Conservation (phyloP, 495 filamentous ascomycete species). For the Astrocystis sublimbata region DNA sequence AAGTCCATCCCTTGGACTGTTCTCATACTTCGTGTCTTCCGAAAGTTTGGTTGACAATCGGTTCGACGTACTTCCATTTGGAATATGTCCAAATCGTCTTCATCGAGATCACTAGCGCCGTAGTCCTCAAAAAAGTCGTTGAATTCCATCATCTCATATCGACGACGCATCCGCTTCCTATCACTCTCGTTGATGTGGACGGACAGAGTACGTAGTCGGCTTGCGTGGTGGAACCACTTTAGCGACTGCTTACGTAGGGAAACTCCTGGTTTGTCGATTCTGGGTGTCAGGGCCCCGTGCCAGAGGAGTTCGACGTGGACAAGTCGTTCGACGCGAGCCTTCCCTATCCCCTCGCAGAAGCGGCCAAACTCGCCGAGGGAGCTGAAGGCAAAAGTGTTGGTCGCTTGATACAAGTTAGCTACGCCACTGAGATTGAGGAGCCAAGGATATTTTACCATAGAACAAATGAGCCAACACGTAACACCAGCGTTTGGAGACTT, state of each 20-base stretch:
- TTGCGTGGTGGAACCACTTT: constrained; percentile 28
- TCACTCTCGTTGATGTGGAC: constrained; percentile 39
- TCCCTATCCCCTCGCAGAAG: constrained; percentile 39
- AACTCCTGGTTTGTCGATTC: neutral
- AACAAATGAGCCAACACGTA: constrained; percentile 41
- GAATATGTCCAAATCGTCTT: constrained; percentile 5
- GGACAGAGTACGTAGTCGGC: constrained; percentile 35
- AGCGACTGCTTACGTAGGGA: constrained; percentile 33
- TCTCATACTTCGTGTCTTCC: constrained; percentile 33
- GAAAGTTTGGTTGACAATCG: constrained; percentile 33
- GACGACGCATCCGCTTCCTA: constrained; percentile 24
- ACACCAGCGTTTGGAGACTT: constrained; percentile 36
- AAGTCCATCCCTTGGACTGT: constrained; percentile 43
- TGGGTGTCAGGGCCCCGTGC: constrained; percentile 28
- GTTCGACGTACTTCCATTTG: constrained; percentile 30
- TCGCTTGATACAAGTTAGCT: constrained; percentile 4
- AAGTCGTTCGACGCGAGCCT: constrained; percentile 34
- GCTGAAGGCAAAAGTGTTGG: constrained; percentile 49
- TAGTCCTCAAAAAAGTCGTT: neutral
- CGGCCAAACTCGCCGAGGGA: constrained; percentile 43
- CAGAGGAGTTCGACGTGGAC: constrained; percentile 41
- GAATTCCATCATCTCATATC: constrained; percentile 24
- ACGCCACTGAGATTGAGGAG: neutral
- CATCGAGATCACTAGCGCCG: neutral
- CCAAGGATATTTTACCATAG: constrained; percentile 30